Base-by-base conservation (phyloP, 345 rosid genomes). In the Euphorbia lathyris region DNA sequence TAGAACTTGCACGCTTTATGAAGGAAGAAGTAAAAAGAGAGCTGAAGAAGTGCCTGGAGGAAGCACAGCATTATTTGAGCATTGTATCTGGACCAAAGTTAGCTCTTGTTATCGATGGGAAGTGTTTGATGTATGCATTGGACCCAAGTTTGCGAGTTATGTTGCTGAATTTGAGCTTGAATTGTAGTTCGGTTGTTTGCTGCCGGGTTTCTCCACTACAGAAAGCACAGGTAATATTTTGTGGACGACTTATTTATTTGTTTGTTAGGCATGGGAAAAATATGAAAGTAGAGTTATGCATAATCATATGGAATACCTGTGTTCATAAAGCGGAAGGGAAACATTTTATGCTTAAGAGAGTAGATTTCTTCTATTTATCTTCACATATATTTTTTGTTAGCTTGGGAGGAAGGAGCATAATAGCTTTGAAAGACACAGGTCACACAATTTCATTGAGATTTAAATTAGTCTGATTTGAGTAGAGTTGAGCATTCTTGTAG, bases 141-240 rank as follows among this genome's bases (percentile, higher is more conserved):
- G 99, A 95, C 80, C 96, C 96, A 68, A 86, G 81, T 72, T 79
- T 95, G 72, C 92, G 98, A 20, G 90, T 84, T 66, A 87, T 77
- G 79, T 85, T 95, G 34, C 96, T 95, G 78, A 92, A 86, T 82
- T 79, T 95, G 83, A 90, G 99, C 86, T 80, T 95, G 86, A 95
- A 92, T 77, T 95, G 99, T 74, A 81, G 81, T 76, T 90, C 99
- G 65, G 99, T 95, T 70, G 97, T 92, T 74, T 95, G 99, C 83
- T 95, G 99, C 72, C 92, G 99, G 66, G 99, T 95, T 76, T 95
- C 99, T 77, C 99, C 99, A 45, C 78, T 95, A 66, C 99, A 95
- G 85, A 95, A 95, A 82, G 99, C 99, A 65, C 99, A 95, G 96
- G 99, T 95, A 66, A 73, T 76, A 60, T 51, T 42, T 64, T 16